phyloP scores from a whole-genome alignment of 441 rosid genomes.

The Syzygium syzygioides region DNA sequence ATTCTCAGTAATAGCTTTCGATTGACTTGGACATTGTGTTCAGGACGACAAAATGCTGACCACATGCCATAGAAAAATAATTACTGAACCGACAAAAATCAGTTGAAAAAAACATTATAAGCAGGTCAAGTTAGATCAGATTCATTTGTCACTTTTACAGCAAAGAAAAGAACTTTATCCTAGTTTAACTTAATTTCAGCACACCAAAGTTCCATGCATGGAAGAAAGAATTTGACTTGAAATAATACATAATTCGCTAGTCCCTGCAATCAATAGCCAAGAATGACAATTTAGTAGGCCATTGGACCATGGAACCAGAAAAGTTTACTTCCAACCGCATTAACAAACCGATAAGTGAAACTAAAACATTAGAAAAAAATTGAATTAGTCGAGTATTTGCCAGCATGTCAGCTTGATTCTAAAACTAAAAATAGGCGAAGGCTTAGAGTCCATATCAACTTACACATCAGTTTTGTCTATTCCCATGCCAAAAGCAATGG shows the following conservation, averaged over 20 bases:
- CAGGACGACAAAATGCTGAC: neutral
- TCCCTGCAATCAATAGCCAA: too few species aligned
- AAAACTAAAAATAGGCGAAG: neutral
- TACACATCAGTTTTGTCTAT: neutral
- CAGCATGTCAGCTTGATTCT: neutral
- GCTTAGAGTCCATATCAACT: neutral
- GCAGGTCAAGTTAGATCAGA: neutral
- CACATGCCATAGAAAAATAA: neutral
- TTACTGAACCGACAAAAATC: neutral
- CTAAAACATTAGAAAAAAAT: neutral
- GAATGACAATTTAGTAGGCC: neutral
- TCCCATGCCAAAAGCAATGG: neutral
- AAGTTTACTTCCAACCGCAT: neutral
- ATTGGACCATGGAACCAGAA: neutral
- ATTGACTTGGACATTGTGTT: neutral
- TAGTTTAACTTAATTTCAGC: neutral
- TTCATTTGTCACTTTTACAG: neutral
- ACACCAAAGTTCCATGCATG: neutral
- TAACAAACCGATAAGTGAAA: accelerated
- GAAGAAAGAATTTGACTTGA: neutral
- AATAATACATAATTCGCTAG: too few species aligned
- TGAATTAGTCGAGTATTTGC: neutral
- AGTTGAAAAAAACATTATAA: too few species aligned
- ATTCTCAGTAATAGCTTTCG: neutral
- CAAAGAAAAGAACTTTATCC: neutral